A percentile compares a stretch with the other conserved stretches of the same genome.
Evolutionary conservation across 2,329 filamentous ascomycete genomes (phyloP).

Genomic region (Aspergillus niger): DNA sequence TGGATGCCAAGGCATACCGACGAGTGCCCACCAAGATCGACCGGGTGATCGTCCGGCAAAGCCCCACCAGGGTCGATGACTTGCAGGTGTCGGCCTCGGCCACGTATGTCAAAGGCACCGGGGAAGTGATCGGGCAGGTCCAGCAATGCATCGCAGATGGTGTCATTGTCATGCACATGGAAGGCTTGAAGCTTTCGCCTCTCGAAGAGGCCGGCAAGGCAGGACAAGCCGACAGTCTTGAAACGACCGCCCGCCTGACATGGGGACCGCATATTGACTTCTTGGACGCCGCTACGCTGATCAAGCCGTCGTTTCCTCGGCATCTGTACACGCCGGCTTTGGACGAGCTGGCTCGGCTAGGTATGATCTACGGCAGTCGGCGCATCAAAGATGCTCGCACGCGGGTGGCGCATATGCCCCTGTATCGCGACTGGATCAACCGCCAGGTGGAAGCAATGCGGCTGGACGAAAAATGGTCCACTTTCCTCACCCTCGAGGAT

Average conservation of each 20-base stretch:
- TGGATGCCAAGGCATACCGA: not conserved
- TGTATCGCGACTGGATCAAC: not conserved
- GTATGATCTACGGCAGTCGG: slow-evolving; percentile 18
- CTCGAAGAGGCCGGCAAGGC: not conserved
- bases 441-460: not conserved
- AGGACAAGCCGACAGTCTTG: not conserved
- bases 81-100: not conserved
- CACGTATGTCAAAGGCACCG: not conserved
- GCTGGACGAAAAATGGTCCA: not conserved
- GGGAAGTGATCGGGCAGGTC: not conserved
- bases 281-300: slow-evolving; percentile 11
- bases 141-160: not conserved
- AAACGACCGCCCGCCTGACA: slow-evolving; percentile 6
- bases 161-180: not conserved
- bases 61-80: not conserved
- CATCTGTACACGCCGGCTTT: slow-evolving; percentile 5
- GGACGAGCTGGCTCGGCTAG: slow-evolving; percentile 15
- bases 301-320: slow-evolving; percentile 15
- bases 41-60: not conserved
- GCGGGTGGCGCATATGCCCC: not conserved
- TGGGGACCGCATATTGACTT: slow-evolving; percentile 24
- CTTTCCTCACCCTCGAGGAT: not conserved
- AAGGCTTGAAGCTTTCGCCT: not conserved
- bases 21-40: not conserved
- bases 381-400: not conserved